phyloP scores from a whole-genome alignment of 306 rosid genomes.

The Spatholobus suberectus region DNA sequence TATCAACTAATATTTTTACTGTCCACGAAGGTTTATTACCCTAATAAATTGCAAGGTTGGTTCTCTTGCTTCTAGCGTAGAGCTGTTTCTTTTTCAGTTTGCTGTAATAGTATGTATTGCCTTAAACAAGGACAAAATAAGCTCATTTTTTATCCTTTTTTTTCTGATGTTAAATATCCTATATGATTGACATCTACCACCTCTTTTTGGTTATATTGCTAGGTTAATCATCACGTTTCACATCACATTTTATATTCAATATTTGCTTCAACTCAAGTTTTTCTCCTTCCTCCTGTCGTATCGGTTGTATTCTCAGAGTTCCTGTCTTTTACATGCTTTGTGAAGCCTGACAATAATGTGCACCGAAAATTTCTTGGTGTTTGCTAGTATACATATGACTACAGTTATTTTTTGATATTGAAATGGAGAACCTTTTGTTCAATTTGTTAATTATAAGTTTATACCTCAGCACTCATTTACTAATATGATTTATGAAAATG shows the following conservation, averaged over 20 bases:
- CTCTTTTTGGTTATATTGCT: background rate
- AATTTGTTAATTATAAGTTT: background rate
- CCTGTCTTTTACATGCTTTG: background rate
- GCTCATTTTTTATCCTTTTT: background rate
- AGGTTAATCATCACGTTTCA: background rate
- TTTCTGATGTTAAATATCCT: background rate
- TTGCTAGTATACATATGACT: background rate
- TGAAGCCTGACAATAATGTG: background rate
- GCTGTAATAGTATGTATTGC: background rate
- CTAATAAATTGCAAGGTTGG: background rate
- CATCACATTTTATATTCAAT: background rate
- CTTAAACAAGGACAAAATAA: background rate
- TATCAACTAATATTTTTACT: background rate
- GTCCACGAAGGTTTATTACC: background rate
- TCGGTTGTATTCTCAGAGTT: background rate
- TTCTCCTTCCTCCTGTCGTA: background rate
- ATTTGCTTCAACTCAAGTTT: background rate
- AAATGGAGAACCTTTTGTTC: background rate
- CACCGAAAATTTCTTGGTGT: background rate
- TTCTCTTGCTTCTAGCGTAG: background rate
- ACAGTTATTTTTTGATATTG: background rate
- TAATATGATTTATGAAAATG: background rate
- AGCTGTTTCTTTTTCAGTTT: background rate
- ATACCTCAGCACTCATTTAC: background rate
- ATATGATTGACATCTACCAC: background rate